Evolutionary conservation across 441 rosid species (phyloP).

Genomic region (Melastoma candidum): DNA sequence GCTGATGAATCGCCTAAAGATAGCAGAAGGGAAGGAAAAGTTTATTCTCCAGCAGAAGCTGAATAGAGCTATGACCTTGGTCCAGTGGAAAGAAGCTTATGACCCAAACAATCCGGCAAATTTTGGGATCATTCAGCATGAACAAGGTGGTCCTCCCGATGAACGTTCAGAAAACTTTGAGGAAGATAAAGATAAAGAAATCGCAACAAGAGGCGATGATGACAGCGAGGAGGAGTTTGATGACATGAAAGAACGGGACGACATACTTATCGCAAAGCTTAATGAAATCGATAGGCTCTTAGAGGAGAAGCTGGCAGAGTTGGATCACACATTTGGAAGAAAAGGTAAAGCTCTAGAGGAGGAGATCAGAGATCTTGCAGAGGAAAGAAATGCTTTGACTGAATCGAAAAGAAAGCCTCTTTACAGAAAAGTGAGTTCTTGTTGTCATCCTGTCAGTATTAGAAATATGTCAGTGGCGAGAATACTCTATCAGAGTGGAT

Average conservation of each 20-base stretch:
- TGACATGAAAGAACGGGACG: constrained; percentile 89
- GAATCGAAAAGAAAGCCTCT: constrained; percentile 78
- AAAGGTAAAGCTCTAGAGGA: constrained; percentile 84
- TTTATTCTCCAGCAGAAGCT: constrained; percentile 78
- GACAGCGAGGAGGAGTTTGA: constrained; percentile 80
- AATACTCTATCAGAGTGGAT: too few species aligned
- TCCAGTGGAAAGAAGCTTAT: constrained; percentile 78
- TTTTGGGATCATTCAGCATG: constrained; percentile 51
- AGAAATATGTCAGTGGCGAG: too few species aligned
- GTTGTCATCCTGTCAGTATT: too few species aligned
- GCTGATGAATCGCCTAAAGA: constrained; percentile 63
- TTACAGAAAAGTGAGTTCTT: constrained; percentile 55
- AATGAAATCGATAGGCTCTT: constrained; percentile 72
- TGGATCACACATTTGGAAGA: constrained; percentile 91
- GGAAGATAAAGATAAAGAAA: constrained; percentile 26
- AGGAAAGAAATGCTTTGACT: constrained; percentile 84
- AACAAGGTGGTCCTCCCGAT: constrained; percentile 27
- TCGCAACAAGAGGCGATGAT: constrained; percentile 20
- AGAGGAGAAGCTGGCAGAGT: constrained; percentile 68
- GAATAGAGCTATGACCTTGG: constrained; percentile 74
- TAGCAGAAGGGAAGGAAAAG: constrained; percentile 80
- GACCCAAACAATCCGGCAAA: constrained; percentile 80
- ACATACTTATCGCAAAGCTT: constrained; percentile 59
- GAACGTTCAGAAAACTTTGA: constrained; percentile 22
- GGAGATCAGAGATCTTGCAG: constrained; percentile 85